These are phyloP conservation scores for Barbatosphaeria neglecta DNA, from an alignment of 495 filamentous ascomycete species.

Conservation along the genomic window DNA sequence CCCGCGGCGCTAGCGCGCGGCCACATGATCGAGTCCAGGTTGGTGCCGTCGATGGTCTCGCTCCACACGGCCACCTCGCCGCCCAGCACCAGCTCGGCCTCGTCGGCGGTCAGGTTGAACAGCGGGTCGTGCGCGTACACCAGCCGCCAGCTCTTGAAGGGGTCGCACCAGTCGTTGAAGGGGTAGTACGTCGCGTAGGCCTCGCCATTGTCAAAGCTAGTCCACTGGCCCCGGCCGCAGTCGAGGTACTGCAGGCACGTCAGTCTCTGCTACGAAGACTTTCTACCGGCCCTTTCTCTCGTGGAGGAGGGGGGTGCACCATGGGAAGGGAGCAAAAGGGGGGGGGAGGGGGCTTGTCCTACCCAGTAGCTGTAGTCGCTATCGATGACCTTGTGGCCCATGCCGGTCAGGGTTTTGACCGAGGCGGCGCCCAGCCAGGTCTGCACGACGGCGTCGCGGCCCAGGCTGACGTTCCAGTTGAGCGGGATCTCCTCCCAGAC, in stretches of 20 bases:
- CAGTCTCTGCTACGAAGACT: too few relatives aligned
- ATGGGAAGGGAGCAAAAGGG: too few relatives aligned
- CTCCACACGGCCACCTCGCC: slow-evolving; percentile 70
- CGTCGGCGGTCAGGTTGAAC: slow-evolving; percentile 41
- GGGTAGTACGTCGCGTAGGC: slow-evolving; percentile 42
- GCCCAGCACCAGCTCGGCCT: slow-evolving; percentile 55
- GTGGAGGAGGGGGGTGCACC: too few relatives aligned
- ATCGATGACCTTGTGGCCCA: slow-evolving; percentile 55
- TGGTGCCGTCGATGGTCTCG: slow-evolving; percentile 62
- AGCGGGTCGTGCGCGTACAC: slow-evolving; percentile 68
- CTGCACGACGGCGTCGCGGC: slow-evolving; percentile 53
- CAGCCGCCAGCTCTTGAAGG: slow-evolving; percentile 63
- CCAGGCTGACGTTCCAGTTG: slow-evolving; percentile 59
- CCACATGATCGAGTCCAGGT: slow-evolving; percentile 62
- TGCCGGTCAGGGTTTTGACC: slow-evolving; percentile 39
- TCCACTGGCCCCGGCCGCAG: slow-evolving; percentile 68
- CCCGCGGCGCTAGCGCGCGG: slow-evolving; percentile 59
- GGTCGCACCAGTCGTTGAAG: slow-evolving; percentile 65
- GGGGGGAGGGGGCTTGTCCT: too few relatives aligned
- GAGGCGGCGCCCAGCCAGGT: slow-evolving; percentile 53
- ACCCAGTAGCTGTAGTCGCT: slow-evolving; percentile 71
- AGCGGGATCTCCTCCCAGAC: slow-evolving; percentile 78
- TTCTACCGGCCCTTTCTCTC: too few relatives aligned
- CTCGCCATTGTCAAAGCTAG: slow-evolving; percentile 46
- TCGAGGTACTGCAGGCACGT: slow-evolving; percentile 53